Conservation (phyloP, 768 basidiomycete species). For the Agaricus bisporus region DNA sequence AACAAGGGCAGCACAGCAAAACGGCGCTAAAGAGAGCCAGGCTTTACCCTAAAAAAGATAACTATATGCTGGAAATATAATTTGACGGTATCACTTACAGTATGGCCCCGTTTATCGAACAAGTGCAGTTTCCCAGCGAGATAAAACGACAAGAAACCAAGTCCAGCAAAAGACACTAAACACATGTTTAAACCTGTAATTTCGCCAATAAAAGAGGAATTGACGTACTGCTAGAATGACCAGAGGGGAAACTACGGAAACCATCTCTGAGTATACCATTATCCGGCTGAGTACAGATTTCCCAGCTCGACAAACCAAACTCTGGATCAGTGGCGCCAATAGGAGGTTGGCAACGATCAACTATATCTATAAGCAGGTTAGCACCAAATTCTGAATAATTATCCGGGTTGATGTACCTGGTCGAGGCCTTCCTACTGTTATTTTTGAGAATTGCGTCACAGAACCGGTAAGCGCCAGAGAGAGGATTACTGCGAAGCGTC, state of each 20-base stretch:
- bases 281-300: constrained; percentile 75
- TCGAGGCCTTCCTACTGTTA: constrained; percentile 85
- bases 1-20: constrained; percentile 70
- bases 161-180: constrained; percentile 86
- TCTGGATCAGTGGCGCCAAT: constrained; percentile 57
- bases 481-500: constrained; percentile 48
- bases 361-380: constrained; percentile 37
- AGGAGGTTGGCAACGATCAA: constrained; percentile 67
- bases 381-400: not conserved
- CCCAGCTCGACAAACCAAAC: constrained; percentile 68
- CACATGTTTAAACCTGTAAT: not conserved
- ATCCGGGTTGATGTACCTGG: constrained; percentile 45
- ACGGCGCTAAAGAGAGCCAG: constrained; percentile 77
- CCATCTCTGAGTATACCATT: constrained; percentile 62
- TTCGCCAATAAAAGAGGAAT: not conserved
- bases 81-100: constrained; percentile 32
- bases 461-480: constrained; percentile 71
- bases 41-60: constrained; percentile 51
- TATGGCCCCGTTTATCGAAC: constrained; percentile 75
- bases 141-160: constrained; percentile 86
- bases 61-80: not conserved
- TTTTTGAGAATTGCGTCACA: constrained; percentile 80
- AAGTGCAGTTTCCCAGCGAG: constrained; percentile 90
- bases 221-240: constrained; percentile 77
- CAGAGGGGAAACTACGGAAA: constrained; percentile 89